Conservation (phyloP, 306 rosid genomes). For the Echinosophora koreensis region DNA sequence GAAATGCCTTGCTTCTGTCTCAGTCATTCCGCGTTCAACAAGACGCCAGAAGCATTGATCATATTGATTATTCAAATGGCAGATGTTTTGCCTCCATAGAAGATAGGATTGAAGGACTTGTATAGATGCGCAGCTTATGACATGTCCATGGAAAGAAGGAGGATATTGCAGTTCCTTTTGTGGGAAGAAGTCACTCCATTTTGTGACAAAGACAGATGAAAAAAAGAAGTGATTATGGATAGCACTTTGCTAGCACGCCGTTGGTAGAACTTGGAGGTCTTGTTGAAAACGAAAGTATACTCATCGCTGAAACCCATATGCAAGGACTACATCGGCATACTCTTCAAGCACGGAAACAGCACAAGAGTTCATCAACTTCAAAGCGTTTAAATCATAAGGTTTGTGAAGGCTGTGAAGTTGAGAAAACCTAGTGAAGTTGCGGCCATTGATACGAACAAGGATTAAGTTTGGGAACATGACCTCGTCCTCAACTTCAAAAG, state of each 20-base stretch:
- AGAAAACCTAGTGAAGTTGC: conserved; percentile 35
- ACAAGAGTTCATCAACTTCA: conserved; percentile 80
- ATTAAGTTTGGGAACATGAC: conserved; percentile 75
- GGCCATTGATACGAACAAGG: conserved; percentile 64
- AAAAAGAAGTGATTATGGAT: conserved; percentile 74
- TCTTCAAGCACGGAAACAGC: conserved; percentile 64
- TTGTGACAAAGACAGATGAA: conserved; percentile 66
- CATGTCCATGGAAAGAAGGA: conserved; percentile 72
- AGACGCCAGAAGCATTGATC: conserved; percentile 76
- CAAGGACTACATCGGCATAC: conserved; percentile 70
- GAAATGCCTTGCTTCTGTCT: conserved; percentile 58
- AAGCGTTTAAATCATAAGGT: conserved; percentile 64
- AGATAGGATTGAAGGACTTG: conserved; percentile 83
- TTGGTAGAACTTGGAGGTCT: conserved; percentile 73
- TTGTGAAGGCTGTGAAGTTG: conserved; percentile 52
- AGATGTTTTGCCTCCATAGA: conserved; percentile 82
- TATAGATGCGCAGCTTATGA: conserved; percentile 66
- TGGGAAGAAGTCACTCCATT: conserved; percentile 75
- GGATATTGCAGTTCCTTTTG: conserved; percentile 58
- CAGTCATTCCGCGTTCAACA: conserved; percentile 67
- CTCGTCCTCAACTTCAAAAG: conserved; percentile 77
- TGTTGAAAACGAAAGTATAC: conserved; percentile 80
- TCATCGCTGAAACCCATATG: conserved; percentile 85
- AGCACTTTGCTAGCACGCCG: conserved; percentile 82
- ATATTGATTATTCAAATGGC: conserved; percentile 70